A percentile compares a stretch with the other conserved stretches of the same genome.
phyloP scores from a whole-genome alignment of 2,329 filamentous ascomycete genomes.

The Rutstroemia sp. region DNA sequence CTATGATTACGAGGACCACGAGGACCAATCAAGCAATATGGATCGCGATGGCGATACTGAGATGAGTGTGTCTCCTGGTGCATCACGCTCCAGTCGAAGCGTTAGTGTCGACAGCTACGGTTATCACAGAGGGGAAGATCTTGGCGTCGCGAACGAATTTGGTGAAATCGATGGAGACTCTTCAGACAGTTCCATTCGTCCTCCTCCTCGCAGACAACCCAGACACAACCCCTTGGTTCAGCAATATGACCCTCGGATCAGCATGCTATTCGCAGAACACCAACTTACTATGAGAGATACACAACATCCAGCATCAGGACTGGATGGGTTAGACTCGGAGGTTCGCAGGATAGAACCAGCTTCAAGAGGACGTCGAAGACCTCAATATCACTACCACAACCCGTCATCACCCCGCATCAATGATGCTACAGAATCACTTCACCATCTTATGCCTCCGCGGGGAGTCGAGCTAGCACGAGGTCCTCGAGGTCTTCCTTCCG shows the following conservation, averaged over 20 bases:
- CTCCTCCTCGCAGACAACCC: conserved; percentile 17
- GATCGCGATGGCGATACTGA: conserved; percentile 31
- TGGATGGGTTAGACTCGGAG: conserved; percentile 5
- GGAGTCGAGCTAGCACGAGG: conserved; percentile 20
- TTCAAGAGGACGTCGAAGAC: conserved; percentile 4
- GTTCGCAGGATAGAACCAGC: conserved; percentile 9
- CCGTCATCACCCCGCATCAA: neutral
- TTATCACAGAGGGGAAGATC: conserved; percentile 12
- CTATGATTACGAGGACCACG: conserved; percentile 11
- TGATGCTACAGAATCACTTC: conserved; percentile 4
- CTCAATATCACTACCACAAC: neutral
- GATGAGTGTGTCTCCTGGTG: conserved; percentile 26
- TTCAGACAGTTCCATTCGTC: conserved; percentile 22
- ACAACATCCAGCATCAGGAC: neutral
- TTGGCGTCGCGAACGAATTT: conserved; percentile 22
- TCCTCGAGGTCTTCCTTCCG: conserved; percentile 22
- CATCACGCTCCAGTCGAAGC: conserved; percentile 11
- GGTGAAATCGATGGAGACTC: conserved; percentile 22
- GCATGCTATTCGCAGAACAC: conserved; percentile 27
- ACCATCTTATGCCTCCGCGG: conserved; percentile 11
- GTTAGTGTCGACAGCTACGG: conserved; percentile 6
- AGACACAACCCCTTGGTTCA: conserved; percentile 15
- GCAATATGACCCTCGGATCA: conserved; percentile 26
- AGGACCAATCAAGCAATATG: conserved; percentile 19
- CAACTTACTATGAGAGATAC: conserved; percentile 15